Evolutionary conservation across 768 basidiomycete species (phyloP).

Genomic region (Mrakia blollopis): DNA sequence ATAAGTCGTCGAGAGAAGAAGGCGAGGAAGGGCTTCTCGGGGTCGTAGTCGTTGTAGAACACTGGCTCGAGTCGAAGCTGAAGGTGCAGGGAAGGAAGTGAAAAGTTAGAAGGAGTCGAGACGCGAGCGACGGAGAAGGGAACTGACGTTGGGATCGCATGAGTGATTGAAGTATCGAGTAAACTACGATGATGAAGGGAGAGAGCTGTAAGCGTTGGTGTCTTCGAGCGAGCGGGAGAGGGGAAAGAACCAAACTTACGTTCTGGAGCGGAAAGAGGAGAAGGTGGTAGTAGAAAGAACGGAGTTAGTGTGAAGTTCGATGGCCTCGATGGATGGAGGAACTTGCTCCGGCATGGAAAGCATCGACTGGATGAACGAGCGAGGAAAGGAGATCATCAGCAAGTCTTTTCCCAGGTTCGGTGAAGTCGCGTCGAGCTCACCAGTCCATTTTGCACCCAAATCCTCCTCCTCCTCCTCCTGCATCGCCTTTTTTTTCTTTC

Average conservation of each 20-base stretch:
- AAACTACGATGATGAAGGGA: neutral
- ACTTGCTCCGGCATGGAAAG: neutral
- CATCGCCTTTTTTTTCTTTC: neutral
- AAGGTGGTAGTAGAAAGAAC: neutral
- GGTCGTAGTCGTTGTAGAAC: constrained; percentile 8
- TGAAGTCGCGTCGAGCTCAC: neutral
- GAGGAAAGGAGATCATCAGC: neutral
- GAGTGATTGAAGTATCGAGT: neutral
- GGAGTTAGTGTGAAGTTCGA: neutral
- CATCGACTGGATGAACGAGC: neutral
- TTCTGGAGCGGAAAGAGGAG: neutral
- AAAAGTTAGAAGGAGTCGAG: neutral
- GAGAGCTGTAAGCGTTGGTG: no score
- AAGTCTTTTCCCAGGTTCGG: neutral
- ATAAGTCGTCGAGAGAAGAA: constrained; percentile 1
- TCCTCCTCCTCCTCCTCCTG: neutral
- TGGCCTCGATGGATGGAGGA: neutral
- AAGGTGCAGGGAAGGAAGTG: neutral
- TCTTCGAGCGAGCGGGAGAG: neutral
- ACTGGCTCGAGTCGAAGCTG: neutral
- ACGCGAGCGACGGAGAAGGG: neutral
- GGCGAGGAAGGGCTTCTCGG: neutral
- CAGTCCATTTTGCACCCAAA: neutral
- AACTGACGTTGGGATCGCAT: neutral
- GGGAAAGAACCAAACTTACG: neutral